A percentile compares a stretch with the other conserved stretches of the same genome.
These are phyloP conservation scores for Iberis amara DNA, from an alignment of 441 rosid genomes.

Conservation along the genomic window DNA sequence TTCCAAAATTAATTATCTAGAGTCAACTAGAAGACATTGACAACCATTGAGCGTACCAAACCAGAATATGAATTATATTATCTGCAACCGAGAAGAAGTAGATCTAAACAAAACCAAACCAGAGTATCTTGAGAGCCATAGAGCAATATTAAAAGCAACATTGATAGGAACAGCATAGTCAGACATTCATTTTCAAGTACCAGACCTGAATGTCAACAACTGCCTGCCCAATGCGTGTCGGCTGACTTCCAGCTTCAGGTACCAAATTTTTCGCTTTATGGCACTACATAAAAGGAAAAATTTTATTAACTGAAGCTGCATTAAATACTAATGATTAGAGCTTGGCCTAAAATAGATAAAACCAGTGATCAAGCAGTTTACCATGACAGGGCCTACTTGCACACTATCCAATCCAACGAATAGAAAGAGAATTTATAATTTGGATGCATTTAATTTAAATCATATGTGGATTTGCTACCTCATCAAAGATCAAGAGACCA, in stretches of 20 bases:
- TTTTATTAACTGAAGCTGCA: slow-evolving; percentile 32
- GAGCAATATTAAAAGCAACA: slow-evolving; percentile 5
- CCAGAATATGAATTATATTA: slow-evolving; percentile 15
- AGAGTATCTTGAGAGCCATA: slow-evolving; percentile 11
- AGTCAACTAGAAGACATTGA: slow-evolving; percentile 27
- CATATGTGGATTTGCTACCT: slow-evolving; percentile 45
- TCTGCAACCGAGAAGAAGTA: slow-evolving; percentile 17
- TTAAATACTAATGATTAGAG: slow-evolving; percentile 17
- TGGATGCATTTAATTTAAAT: slow-evolving; percentile 15
- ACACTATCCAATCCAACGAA: slow-evolving; percentile 10
- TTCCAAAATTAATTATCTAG: slow-evolving; percentile 31
- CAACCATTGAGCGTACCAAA: slow-evolving; percentile 19
- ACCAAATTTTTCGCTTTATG: slow-evolving; percentile 98
- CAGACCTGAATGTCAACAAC: slow-evolving; percentile 95
- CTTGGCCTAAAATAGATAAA: slow-evolving; percentile 2
- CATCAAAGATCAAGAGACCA: slow-evolving; percentile 90
- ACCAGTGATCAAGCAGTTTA: slow-evolving; percentile 20
- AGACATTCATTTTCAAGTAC: slow-evolving; percentile 17
- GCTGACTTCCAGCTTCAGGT: slow-evolving; percentile 99
- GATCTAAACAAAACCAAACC: slow-evolving; percentile 12
- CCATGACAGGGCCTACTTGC: slow-evolving; percentile 1
- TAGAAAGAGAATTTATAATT: not conserved
- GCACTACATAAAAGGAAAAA: slow-evolving; percentile 56
- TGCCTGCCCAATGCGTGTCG: slow-evolving; percentile 97
- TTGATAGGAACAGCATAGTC: slow-evolving; percentile 10